phyloP scores from a whole-genome alignment of 2,329 filamentous ascomycete genomes.

The Calcarisporium arbuscula region DNA sequence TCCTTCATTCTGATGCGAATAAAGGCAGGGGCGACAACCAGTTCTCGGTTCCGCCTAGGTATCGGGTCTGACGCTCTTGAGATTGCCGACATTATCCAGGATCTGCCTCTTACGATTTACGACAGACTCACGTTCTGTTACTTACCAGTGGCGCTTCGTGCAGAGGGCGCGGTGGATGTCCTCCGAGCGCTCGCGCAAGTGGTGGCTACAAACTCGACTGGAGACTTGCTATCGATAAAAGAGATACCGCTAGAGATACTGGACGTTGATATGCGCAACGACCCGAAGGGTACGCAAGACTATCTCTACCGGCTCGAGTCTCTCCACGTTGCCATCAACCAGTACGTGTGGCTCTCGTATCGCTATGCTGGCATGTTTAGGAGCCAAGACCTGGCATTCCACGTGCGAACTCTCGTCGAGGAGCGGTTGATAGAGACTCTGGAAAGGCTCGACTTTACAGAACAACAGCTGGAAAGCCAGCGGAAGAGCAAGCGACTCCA shows the following conservation, averaged over 20 bases:
- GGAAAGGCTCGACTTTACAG: slow-evolving; percentile 44
- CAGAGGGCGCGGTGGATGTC: slow-evolving; percentile 39
- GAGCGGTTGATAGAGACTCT: slow-evolving; percentile 52
- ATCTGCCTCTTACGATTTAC: slow-evolving; percentile 59
- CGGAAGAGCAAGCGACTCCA: slow-evolving; percentile 17
- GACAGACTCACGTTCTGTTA: slow-evolving; percentile 73
- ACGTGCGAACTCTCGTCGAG: slow-evolving; percentile 74
- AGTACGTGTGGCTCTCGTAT: slow-evolving; percentile 92
- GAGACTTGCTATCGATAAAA: slow-evolving; percentile 64
- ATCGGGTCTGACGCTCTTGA: slow-evolving; percentile 52
- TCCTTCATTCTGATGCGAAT: slow-evolving; percentile 75
- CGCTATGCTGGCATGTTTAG: slow-evolving; percentile 76
- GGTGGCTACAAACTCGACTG: slow-evolving; percentile 61
- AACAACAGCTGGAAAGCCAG: slow-evolving; percentile 22
- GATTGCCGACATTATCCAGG: slow-evolving; percentile 70
- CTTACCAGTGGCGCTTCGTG: slow-evolving; percentile 57
- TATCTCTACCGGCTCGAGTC: slow-evolving; percentile 67
- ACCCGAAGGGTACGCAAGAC: slow-evolving; percentile 30
- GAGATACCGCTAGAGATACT: slow-evolving; percentile 68
- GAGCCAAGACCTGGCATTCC: slow-evolving; percentile 67
- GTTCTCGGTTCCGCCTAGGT: slow-evolving; percentile 61
- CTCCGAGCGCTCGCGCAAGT: slow-evolving; percentile 61
- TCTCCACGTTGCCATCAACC: slow-evolving; percentile 74
- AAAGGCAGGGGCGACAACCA: slow-evolving; percentile 59
- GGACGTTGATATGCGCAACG: slow-evolving; percentile 49